Percentiles rank a stretch among this genome's conserved stretches.
Evolutionary conservation across 2,329 filamentous ascomycete species (phyloP).

Genomic region (Cadophora malorum): DNA sequence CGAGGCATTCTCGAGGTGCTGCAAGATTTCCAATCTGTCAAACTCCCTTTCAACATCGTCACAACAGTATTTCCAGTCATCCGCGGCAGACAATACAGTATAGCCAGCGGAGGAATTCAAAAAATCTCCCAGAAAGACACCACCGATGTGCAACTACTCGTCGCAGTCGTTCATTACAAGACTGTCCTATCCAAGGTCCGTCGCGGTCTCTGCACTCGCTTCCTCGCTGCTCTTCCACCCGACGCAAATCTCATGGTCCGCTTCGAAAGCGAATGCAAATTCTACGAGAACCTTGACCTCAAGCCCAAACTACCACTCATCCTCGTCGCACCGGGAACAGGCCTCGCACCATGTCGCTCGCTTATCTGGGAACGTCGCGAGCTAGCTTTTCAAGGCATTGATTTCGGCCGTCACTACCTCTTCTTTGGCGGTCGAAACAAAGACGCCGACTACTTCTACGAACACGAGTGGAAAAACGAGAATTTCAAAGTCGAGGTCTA

Average conservation of each 20-base stretch:
- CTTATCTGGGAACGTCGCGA: conserved; percentile 74
- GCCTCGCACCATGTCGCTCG: conserved; percentile 82
- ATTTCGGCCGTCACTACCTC: conserved; percentile 55
- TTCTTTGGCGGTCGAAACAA: conserved; percentile 86
- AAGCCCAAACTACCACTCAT: conserved; percentile 61
- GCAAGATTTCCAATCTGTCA: conserved; percentile 85
- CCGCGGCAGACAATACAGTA: conserved; percentile 91
- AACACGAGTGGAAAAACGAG: conserved; percentile 69
- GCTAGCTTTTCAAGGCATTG: conserved; percentile 39
- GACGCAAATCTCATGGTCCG: conserved; percentile 66
- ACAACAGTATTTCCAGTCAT: conserved; percentile 80
- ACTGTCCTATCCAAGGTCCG: conserved; percentile 85
- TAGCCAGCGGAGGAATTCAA: conserved; percentile 72
- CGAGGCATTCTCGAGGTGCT: conserved; percentile 92
- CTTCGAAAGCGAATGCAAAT: conserved; percentile 54
- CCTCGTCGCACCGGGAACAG: conserved; percentile 84
- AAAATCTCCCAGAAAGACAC: conserved; percentile 35
- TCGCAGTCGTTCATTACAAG: conserved; percentile 89
- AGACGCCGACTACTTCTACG: conserved; percentile 80
- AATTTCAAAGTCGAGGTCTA: conserved; percentile 58
- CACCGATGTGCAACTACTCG: conserved; percentile 72
- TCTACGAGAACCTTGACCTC: conserved; percentile 50
- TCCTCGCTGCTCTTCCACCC: conserved; percentile 68
- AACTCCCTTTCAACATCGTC: conserved; percentile 76
- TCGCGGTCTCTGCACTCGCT: conserved; percentile 88